These are phyloP conservation scores for Thalassiosira gravida DNA, from an alignment of 352 stramenopile genomes.

Conservation along the genomic window DNA sequence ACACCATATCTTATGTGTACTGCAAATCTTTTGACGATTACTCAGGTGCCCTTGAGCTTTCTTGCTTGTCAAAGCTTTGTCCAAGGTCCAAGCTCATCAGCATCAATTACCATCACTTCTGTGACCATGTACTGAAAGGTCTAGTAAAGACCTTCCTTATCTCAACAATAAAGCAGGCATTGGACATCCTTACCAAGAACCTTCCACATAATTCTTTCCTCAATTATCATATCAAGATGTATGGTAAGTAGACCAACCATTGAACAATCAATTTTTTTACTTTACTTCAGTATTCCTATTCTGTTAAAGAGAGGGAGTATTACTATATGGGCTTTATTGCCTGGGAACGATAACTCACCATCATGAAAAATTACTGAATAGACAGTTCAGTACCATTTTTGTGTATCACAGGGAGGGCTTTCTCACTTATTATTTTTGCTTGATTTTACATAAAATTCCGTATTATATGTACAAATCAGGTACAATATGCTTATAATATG, in stretches of 20 bases:
- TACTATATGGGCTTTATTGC: neutral
- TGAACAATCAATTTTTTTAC: neutral
- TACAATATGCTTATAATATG: no score
- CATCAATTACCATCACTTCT: conserved; percentile 45
- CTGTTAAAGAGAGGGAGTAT: neutral
- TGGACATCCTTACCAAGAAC: conserved; percentile 53
- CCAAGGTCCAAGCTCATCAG: conserved; percentile 53
- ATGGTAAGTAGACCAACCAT: neutral
- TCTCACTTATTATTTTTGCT: no score
- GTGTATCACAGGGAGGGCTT: no score
- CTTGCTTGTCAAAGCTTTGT: conserved; percentile 22
- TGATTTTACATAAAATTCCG: no score
- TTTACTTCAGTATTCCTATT: neutral
- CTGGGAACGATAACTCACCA: no score
- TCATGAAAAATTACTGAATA: no score
- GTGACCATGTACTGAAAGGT: conserved; percentile 20
- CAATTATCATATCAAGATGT: conserved; percentile 5
- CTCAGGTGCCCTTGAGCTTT: neutral
- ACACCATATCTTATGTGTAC: conserved; percentile 7
- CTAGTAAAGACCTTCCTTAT: conserved; percentile 40
- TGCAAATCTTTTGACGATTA: neutral
- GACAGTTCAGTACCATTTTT: no score
- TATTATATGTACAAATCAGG: no score
- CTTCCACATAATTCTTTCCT: conserved; percentile 28
- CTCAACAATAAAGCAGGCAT: conserved; percentile 33